Percentiles rank a stretch among this genome's conserved stretches.
Evolutionary conservation across 148 eudicot species (phyloP).

Genomic region (Fagopyrum esculentum): DNA sequence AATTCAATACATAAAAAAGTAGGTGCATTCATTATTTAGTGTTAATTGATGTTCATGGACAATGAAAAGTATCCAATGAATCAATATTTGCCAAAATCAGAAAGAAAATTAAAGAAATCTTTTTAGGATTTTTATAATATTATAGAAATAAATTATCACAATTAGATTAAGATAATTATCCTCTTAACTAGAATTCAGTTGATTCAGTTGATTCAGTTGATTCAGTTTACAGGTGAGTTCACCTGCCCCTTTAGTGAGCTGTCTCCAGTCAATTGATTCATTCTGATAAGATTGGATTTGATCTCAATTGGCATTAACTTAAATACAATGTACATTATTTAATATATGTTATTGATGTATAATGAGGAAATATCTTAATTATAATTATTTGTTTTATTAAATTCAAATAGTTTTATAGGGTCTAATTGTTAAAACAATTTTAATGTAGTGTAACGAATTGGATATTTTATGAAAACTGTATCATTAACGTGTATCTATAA

Average conservation of each 20-base stretch:
- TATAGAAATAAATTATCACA: background rate
- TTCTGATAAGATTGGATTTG: background rate
- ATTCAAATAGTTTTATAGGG: too few relatives aligned
- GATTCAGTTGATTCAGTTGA: background rate
- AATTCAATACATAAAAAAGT: background rate
- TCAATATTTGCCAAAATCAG: conserved; percentile 2
- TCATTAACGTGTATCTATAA: too few relatives aligned
- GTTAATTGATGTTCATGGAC: background rate
- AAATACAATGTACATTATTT: background rate
- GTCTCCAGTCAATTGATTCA: background rate
- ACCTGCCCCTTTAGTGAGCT: background rate
- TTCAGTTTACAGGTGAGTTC: background rate
- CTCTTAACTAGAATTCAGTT: background rate
- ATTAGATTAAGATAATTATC: background rate
- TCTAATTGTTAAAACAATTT: too few relatives aligned
- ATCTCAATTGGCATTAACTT: background rate
- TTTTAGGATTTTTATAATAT: background rate
- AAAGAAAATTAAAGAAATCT: background rate
- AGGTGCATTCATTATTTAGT: background rate
- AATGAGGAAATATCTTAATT: too few relatives aligned
- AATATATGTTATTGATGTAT: background rate
- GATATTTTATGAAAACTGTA: too few relatives aligned
- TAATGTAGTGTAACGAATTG: too few relatives aligned
- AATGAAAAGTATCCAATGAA: conserved; percentile 7
- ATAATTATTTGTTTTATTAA: too few relatives aligned